These are phyloP conservation scores for Exidia glandulosa DNA, from an alignment of 768 basidiomycete genomes.

Conservation along the genomic window DNA sequence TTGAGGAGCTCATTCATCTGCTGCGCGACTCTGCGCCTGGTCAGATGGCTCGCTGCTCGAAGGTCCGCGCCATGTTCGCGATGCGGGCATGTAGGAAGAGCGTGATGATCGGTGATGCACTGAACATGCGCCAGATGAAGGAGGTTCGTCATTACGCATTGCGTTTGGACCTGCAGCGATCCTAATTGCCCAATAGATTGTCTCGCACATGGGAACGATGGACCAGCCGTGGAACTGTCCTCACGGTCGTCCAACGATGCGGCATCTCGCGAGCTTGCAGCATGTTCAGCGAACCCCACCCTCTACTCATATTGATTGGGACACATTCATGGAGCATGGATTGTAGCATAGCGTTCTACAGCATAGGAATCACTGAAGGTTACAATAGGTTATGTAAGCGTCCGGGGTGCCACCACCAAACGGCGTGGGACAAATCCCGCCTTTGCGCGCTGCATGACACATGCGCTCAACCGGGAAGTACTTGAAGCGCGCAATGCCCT, in stretches of 20 bases:
- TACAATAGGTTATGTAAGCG: too few relatives aligned
- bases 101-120: slow-evolving; percentile 86
- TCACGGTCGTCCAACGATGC: slow-evolving; percentile 63
- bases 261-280: slow-evolving; percentile 7
- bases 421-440: too few relatives aligned
- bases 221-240: slow-evolving; percentile 84
- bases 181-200: slow-evolving; percentile 33
- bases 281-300: not conserved
- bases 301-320: not conserved
- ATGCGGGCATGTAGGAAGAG: slow-evolving; percentile 93
- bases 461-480: too few relatives aligned
- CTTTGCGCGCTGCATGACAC: too few relatives aligned
- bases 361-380: too few relatives aligned
- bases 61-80: slow-evolving; percentile 92
- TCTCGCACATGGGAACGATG: slow-evolving; percentile 75
- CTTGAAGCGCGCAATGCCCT: too few relatives aligned
- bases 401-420: too few relatives aligned
- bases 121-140: slow-evolving; percentile 69
- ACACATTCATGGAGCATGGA: not conserved
- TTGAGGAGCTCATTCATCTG: slow-evolving; percentile 85
- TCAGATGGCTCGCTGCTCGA: slow-evolving; percentile 83
- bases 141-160: slow-evolving; percentile 15
- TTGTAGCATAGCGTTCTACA: too few relatives aligned
- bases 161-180: not conserved
- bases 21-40: slow-evolving; percentile 68